Evolutionary conservation across 179 eudicot species (phyloP).

Genomic region (Corrigiola litoralis): DNA sequence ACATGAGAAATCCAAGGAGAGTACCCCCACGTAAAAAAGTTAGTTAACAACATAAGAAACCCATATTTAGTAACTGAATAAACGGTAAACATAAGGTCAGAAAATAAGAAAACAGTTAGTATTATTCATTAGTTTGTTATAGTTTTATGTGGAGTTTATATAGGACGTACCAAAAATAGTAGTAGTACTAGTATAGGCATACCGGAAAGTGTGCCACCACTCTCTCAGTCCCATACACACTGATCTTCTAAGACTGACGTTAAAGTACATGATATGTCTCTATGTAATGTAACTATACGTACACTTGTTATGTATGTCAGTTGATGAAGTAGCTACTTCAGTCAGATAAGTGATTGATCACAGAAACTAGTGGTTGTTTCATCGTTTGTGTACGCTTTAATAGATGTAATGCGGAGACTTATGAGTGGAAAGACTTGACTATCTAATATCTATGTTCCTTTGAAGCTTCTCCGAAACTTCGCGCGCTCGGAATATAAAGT

Average conservation of each 20-base stretch:
- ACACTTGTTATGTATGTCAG: no score
- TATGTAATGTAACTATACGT: no score
- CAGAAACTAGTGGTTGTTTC: no score
- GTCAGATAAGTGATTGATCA: no score
- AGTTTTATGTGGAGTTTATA: neutral
- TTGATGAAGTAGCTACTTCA: no score
- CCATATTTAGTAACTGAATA: neutral
- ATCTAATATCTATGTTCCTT: no score
- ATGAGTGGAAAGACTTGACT: no score
- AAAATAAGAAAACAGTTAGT: neutral
- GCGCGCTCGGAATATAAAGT: neutral
- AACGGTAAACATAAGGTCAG: neutral
- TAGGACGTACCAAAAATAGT: neutral
- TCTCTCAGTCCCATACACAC: neutral
- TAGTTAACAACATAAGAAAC: no score
- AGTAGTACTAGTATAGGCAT: slow-evolving; percentile 1
- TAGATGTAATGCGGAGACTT: no score
- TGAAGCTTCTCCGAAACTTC: slow-evolving; percentile 11
- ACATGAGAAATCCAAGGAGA: slow-evolving; percentile 11
- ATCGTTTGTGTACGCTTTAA: no score
- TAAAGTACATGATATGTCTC: neutral
- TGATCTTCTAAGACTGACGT: neutral
- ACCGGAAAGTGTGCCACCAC: neutral
- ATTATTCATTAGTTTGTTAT: no score
- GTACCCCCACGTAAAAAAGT: neutral